Evolutionary conservation across 441 rosid genomes (phyloP), one percentile per base, ranked within the genome.

Genomic region (Biscutella laevigata): DNA sequence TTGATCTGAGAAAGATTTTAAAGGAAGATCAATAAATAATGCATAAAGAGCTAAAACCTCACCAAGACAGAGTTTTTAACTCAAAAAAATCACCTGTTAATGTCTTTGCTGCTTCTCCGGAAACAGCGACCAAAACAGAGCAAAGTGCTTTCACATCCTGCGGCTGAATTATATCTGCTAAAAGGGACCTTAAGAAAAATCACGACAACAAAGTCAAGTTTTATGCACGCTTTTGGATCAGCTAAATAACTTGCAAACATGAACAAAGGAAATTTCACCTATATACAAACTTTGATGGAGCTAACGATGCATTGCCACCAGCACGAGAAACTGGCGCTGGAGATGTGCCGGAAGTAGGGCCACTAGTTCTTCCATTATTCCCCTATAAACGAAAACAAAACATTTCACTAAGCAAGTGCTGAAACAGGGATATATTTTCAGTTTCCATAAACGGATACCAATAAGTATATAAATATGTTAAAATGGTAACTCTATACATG

Each of bases 111-210:
- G 94, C 79, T 78, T 83, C 91, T 58, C 74, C 76, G 3, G 97
- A 73, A 64, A 81, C 50, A 34, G 92, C 73, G 37, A 83, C 97
- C 74, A 94, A 74, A 60, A 89, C 95, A 44, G 99, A 86, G 78
- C 99, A 94, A 71, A 89, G 94, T 49, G 86, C 99, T 77, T 75
- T 86, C 61, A 94, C 65, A 68, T 89, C 99, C 56, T 78, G 84
- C 3, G 97, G 85, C 75, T 87, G 88, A 62, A 94, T 87, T 61
- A 87, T 83, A 68, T 85, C 99, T 35, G 97, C 97, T 62, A 94
- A 72, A 59, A 89, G 88, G 34, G 97, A 89, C 82, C 99, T 94
- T 71, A 63, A 70, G 26, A 68, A n/a, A 9, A 16, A 13, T 2
- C 7, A 48, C 74, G 50, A 53, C 54, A 44, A 15, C 54, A 1